Evolutionary conservation across 305 asterid species (phyloP).

Genomic region (Solanum hybrid): DNA sequence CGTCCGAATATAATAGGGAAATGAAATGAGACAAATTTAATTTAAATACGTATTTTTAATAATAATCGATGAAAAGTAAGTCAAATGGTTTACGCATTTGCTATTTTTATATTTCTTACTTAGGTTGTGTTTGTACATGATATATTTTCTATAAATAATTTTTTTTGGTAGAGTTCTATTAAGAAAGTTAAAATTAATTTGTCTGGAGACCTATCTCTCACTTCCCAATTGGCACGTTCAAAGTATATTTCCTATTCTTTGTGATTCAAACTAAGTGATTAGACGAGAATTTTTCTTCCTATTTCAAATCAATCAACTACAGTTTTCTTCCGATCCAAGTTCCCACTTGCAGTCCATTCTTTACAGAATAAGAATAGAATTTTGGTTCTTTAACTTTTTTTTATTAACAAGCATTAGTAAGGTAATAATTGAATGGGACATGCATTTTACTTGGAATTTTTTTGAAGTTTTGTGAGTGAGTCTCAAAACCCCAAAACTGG

Average conservation of each 20-base stretch:
- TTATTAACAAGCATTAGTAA: not conserved
- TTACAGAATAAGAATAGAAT: not conserved
- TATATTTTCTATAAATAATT: not conserved
- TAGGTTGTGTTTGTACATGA: not conserved
- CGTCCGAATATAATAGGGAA: not conserved
- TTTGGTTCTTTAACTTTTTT: not conserved
- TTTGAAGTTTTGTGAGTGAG: not conserved
- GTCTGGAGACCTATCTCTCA: not conserved
- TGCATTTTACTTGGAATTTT: not conserved
- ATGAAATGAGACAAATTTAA: not conserved
- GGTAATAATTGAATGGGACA: not conserved
- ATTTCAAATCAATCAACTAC: not conserved
- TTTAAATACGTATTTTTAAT: no score
- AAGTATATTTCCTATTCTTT: not conserved
- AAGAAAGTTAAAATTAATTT: not conserved
- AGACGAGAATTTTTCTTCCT: not conserved
- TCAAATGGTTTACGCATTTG: not conserved
- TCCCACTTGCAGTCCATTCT: not conserved
- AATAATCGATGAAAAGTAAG: not conserved
- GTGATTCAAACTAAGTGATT: not conserved
- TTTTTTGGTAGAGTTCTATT: not conserved
- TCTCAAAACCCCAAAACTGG: not conserved
- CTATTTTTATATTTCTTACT: not conserved
- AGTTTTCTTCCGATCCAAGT: not conserved
- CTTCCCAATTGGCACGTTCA: not conserved